Conservation (phyloP, 2,329 filamentous ascomycete genomes). For the Ascochyta rabiei region DNA sequence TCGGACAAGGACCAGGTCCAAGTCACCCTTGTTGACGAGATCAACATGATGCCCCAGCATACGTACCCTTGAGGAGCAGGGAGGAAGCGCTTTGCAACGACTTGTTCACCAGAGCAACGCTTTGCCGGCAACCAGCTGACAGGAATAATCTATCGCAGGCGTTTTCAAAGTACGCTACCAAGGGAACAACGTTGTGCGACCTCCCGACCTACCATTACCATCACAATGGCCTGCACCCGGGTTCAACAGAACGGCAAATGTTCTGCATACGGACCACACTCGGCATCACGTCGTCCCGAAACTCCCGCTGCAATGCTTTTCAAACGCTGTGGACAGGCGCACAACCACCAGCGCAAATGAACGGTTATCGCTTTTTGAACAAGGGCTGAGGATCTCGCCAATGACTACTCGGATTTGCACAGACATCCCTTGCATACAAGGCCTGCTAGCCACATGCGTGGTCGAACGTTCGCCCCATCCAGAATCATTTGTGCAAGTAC, state of each 20-base stretch:
- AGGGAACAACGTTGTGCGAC: not conserved
- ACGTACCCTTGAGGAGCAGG: not conserved
- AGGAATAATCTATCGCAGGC: not conserved
- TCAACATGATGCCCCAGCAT: not conserved
- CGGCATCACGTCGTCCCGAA: slow-evolving; percentile 4
- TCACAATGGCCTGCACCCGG: not conserved
- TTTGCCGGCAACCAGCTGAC: not conserved
- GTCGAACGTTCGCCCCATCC: not conserved
- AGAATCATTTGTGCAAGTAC: slow-evolving; percentile 6
- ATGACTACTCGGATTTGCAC: not conserved
- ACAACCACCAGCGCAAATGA: not conserved
- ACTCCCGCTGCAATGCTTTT: not conserved
- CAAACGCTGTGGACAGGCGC: not conserved
- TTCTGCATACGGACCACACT: not conserved
- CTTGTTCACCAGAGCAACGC: slow-evolving; percentile 1
- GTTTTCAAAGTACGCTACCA: not conserved
- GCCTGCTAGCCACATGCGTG: not conserved
- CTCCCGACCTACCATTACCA: not conserved
- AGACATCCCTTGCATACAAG: slow-evolving; percentile 1
- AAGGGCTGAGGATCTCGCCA: not conserved
- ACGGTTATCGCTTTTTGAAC: not conserved
- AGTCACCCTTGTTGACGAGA: not conserved
- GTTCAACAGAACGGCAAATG: not conserved
- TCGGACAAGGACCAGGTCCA: not conserved
- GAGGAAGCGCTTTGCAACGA: slow-evolving; percentile 2